Evolutionary conservation across 179 eudicot species (phyloP).

Genomic region (Heliamphora pulchella): DNA sequence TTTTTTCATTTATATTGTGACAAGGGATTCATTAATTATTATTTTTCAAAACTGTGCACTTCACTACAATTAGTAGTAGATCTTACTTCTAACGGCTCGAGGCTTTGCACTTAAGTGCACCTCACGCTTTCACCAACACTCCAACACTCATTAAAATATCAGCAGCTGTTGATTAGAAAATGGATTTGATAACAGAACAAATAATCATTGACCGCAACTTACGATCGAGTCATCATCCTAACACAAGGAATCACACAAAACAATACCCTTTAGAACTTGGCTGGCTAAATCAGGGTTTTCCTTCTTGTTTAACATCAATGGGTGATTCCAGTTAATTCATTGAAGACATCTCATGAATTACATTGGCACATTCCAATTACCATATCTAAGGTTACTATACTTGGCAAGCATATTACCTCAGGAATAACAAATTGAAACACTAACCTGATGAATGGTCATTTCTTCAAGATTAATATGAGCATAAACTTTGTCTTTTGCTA

Average conservation of each 20-base stretch:
- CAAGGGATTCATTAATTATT: too few species aligned
- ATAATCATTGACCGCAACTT: neutral
- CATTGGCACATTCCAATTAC: too few species aligned
- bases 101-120: too few species aligned
- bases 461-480: conserved; percentile 77
- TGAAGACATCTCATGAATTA: too few species aligned
- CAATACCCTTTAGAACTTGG: neutral
- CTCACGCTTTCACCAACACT: too few species aligned
- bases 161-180: neutral
- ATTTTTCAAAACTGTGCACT: too few species aligned
- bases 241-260: neutral
- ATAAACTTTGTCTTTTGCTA: conserved; percentile 89
- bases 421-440: neutral
- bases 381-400: neutral
- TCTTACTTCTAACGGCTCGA: too few species aligned
- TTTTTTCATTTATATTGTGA: too few species aligned
- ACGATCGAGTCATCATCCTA: neutral
- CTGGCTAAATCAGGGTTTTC: neutral
- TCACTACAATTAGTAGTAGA: too few species aligned
- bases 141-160: neutral
- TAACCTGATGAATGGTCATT: conserved; percentile 83
- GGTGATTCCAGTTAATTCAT: neutral
- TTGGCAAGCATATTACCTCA: conserved; percentile 2
- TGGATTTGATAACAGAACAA: neutral
- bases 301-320: neutral